Evolutionary conservation across 2,329 filamentous ascomycete species (phyloP), one percentile per base, ranked within the genome.

Genomic region (Sclerotinia glacialis): DNA sequence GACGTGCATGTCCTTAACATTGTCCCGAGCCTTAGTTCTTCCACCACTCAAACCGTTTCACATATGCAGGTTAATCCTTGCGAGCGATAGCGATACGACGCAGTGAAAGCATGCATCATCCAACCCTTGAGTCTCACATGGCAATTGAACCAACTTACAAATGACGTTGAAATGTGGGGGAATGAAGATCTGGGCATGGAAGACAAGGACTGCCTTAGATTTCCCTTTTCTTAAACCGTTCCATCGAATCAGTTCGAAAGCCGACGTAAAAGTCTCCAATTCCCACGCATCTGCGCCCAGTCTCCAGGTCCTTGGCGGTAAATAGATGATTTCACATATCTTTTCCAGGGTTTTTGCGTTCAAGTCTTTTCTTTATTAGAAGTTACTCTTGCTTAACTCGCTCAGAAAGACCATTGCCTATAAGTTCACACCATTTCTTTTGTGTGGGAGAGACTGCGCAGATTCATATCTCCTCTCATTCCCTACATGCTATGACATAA

Each of bases 261-360:
- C 14, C n/a, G 28, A 18, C 4, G 11, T 26, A 44, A 44, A n/a
- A 26, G 6, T 44, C 37, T 28, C 28, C 18, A 18, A 28, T 44
- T 6, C 50, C 6, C 9, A 46, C n/a, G n/a, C n/a, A 44, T 28
- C 37, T 8, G 37, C 26, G n/a, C 37, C 94, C 91, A 21, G 93
- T 92, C 69, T 98, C 94, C n/a, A 4, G 18, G 70, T 97, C 93
- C 26, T 94, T 97, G 0, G 95, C 98, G 79, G 98, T 97, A 81
- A 98, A 98, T 76, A 98, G 11, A 54, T 54, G 18, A 34, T 31
- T 26, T 1, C 31, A 54, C 14, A 31, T 54, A 34, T 16, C 5
- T 54, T 54, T 34, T 34, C 50, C 23, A n/a, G 44, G 44, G 1
- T 47, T 7, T 46, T 46, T 6, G 14, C 42, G 18, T 7, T 46